Conservation (phyloP, 2,329 filamentous ascomycete species). For the Teratosphaeria gauchensis region DNA sequence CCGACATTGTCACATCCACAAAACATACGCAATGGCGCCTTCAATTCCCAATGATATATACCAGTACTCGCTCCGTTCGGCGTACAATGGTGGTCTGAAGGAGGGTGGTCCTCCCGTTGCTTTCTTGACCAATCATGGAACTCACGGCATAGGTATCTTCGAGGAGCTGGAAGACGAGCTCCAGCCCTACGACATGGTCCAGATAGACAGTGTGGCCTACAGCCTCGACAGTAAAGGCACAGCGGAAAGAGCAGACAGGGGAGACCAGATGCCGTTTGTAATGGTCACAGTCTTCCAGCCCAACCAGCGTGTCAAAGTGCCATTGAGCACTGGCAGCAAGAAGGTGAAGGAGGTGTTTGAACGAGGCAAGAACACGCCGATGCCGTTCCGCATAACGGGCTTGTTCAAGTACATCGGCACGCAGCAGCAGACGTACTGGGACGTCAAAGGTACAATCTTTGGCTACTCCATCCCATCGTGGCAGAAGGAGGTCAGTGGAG, state of each 20-base stretch:
- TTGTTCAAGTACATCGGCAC: constrained; percentile 27
- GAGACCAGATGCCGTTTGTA: constrained; percentile 30
- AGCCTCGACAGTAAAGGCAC: constrained; percentile 23
- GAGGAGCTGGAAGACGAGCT: constrained; percentile 19
- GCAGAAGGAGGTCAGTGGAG: constrained; percentile 32
- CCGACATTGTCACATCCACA: background rate
- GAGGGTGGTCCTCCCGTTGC: constrained; percentile 25
- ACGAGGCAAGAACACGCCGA: constrained; percentile 28
- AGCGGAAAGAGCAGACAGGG: constrained; percentile 22
- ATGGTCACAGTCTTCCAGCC: constrained; percentile 34
- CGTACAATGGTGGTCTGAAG: constrained; percentile 28
- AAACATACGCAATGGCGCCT: constrained; percentile 4
- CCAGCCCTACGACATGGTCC: constrained; percentile 21
- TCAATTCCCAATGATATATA: constrained; percentile 38
- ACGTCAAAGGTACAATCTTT: constrained; percentile 31
- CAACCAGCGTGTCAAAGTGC: constrained; percentile 22
- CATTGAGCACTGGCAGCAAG: constrained; percentile 14
- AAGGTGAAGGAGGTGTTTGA: constrained; percentile 19
- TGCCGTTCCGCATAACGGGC: constrained; percentile 31
- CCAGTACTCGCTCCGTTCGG: constrained; percentile 32
- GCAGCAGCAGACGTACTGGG: constrained; percentile 19
- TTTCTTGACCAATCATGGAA: constrained; percentile 33
- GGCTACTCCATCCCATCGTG: constrained; percentile 31
- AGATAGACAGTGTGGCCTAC: constrained; percentile 28
- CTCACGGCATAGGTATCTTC: constrained; percentile 34